These are phyloP conservation scores for Lunularia cruciata DNA, from an alignment of 225 moss, liverwort and hornwort species.

Conservation along the genomic window DNA sequence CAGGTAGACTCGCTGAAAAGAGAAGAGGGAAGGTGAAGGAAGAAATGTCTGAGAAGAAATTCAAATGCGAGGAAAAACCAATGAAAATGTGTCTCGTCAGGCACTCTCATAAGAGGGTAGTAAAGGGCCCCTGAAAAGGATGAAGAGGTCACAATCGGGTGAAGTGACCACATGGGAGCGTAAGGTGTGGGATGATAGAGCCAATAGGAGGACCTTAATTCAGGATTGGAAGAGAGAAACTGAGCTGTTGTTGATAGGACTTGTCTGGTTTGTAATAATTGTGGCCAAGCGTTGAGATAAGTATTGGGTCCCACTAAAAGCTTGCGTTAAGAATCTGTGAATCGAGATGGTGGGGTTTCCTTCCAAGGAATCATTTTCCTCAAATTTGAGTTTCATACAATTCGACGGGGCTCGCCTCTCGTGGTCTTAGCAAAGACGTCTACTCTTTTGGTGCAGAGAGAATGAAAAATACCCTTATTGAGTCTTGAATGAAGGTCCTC, in stretches of 20 bases:
- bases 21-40: too few relatives aligned
- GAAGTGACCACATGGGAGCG: conserved; percentile 4
- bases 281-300: conserved; percentile 5
- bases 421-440: too few relatives aligned
- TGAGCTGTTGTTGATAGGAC: not conserved
- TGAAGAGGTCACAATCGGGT: not conserved
- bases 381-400: too few relatives aligned
- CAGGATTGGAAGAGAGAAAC: not conserved
- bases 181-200: not conserved
- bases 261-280: conserved; percentile 11
- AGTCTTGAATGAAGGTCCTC: too few relatives aligned
- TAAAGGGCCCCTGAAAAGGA: not conserved
- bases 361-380: not conserved
- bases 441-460: too few relatives aligned
- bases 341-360: not conserved
- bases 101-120: not conserved
- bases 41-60: not conserved
- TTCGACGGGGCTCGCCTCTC: too few relatives aligned
- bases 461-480: too few relatives aligned
- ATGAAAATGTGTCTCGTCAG: not conserved
- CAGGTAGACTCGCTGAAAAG: not conserved
- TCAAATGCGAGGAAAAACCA: not conserved
- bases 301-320: conserved; percentile 8
- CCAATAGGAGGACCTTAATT: not conserved
- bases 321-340: conserved; percentile 18